Percentiles rank a stretch among this genome's conserved stretches.
Conservation (phyloP, 2,329 filamentous ascomycete genomes). For the Hyphodiscus sp. region DNA sequence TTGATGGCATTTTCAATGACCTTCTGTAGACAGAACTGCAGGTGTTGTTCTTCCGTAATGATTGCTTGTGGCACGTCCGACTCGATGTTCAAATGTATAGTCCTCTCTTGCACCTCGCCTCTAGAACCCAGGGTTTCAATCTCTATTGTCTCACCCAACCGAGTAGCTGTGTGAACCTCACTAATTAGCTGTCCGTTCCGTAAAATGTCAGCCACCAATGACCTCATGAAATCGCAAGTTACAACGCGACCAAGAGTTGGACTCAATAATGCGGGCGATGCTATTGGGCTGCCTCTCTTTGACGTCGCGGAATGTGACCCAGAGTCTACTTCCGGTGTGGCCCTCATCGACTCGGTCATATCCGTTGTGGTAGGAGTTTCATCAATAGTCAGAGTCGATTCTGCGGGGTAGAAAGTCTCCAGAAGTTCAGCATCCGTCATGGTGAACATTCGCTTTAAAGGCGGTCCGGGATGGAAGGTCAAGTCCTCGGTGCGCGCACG, state of each 20-base stretch:
- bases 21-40: slow-evolving; percentile 35
- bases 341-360: too few species aligned
- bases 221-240: slow-evolving; percentile 26
- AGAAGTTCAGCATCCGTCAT: slow-evolving; percentile 18
- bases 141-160: slow-evolving; percentile 25
- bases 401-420: neutral
- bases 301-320: neutral
- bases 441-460: slow-evolving; percentile 23
- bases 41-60: slow-evolving; percentile 41
- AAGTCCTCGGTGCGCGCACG: slow-evolving; percentile 16
- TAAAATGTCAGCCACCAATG: slow-evolving; percentile 23
- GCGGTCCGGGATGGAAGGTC: slow-evolving; percentile 19
- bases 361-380: neutral
- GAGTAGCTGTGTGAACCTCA: slow-evolving; percentile 20
- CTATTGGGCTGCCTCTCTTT: slow-evolving; percentile 1
- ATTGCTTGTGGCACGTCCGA: slow-evolving; percentile 44
- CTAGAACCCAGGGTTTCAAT: slow-evolving; percentile 21
- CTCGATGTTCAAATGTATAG: slow-evolving; percentile 35
- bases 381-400: neutral
- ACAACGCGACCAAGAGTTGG: slow-evolving; percentile 20
- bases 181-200: slow-evolving; percentile 21
- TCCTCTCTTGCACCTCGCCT: slow-evolving; percentile 23
- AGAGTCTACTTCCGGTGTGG: neutral
- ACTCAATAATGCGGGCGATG: slow-evolving; percentile 12
- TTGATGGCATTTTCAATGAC: slow-evolving; percentile 61